A percentile compares a stretch with the other conserved stretches of the same genome.
phyloP scores from a whole-genome alignment of 1,284 basidiomycete genomes.

The Papiliotrema terrestris region DNA sequence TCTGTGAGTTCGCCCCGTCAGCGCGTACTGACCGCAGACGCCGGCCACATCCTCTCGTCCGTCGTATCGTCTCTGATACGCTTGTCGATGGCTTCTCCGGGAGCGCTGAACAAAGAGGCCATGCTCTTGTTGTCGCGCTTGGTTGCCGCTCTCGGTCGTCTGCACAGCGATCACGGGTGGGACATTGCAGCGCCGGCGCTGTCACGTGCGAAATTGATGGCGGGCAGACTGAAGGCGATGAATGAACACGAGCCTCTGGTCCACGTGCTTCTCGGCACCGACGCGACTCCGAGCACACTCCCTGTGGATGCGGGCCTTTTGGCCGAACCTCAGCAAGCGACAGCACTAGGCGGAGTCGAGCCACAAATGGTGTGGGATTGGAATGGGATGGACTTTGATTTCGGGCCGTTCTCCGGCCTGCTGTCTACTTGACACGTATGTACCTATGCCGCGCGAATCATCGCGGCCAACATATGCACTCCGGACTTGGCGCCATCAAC shows the following conservation, averaged over 20 bases:
- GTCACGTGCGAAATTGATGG: conserved; percentile 13
- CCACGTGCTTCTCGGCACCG: not conserved
- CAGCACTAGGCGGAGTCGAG: conserved; percentile 4
- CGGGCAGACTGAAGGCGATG: conserved; percentile 7
- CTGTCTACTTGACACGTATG: not conserved
- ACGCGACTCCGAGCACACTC: not conserved
- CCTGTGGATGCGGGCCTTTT: not conserved
- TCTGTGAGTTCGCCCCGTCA: conserved; percentile 13
- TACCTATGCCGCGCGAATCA: conserved; percentile 13
- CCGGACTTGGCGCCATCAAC: conserved; percentile 21
- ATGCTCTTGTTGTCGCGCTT: conserved; percentile 12
- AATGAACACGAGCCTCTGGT: conserved; percentile 13
- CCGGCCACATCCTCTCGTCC: conserved; percentile 27
- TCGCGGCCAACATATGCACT: conserved; percentile 14
- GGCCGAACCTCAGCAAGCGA: not conserved
- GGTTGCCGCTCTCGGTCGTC: conserved; percentile 6
- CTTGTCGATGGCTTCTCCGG: conserved; percentile 20
- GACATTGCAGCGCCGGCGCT: conserved; percentile 19
- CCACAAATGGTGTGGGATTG: conserved; percentile 16
- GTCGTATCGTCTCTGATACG: conserved; percentile 28
- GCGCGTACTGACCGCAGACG: conserved; percentile 5
- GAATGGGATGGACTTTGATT: not conserved
- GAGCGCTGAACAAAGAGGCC: conserved; percentile 4
- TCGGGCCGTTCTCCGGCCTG: not conserved
- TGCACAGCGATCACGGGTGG: conserved; percentile 11